Percentiles rank a stretch among this genome's conserved stretches.
phyloP scores from a whole-genome alignment of 2,329 filamentous ascomycete genomes.

The Trichophyton schoenleinii region DNA sequence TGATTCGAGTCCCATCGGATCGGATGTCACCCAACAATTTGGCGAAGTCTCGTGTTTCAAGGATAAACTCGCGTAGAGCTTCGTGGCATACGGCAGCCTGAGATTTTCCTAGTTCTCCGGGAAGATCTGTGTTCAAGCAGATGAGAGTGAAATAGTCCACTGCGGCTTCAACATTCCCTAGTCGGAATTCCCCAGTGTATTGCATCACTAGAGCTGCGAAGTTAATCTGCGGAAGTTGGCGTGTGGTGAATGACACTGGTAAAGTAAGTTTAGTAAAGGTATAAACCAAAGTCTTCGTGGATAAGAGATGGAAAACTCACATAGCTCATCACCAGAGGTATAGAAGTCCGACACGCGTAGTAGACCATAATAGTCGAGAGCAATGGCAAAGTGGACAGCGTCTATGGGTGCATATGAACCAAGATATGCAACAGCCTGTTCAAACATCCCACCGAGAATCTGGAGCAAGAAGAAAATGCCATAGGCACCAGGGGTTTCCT shows the following conservation, averaged over 20 bases:
- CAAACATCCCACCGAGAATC: slow-evolving; percentile 81
- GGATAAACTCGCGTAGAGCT: slow-evolving; percentile 78
- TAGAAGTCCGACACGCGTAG: slow-evolving; percentile 74
- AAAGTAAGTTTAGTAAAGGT: slow-evolving; percentile 11
- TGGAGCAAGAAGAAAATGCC: slow-evolving; percentile 92
- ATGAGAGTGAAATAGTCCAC: slow-evolving; percentile 89
- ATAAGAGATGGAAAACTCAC: slow-evolving; percentile 28
- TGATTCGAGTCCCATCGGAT: slow-evolving; percentile 70
- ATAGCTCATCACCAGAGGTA: slow-evolving; percentile 56
- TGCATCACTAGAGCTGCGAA: slow-evolving; percentile 88
- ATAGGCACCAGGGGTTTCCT: slow-evolving; percentile 65
- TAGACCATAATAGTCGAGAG: slow-evolving; percentile 76
- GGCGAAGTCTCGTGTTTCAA: slow-evolving; percentile 95
- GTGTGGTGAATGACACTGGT: slow-evolving; percentile 42
- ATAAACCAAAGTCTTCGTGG: not conserved
- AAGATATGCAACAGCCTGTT: slow-evolving; percentile 81
- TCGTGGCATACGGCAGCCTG: slow-evolving; percentile 81
- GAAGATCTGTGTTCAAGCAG: slow-evolving; percentile 77
- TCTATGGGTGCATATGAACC: slow-evolving; percentile 87
- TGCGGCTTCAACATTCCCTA: slow-evolving; percentile 74
- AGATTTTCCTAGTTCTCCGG: slow-evolving; percentile 58
- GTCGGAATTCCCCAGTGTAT: slow-evolving; percentile 92
- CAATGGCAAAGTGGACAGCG: slow-evolving; percentile 87
- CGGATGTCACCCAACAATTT: slow-evolving; percentile 84
- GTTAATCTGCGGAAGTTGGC: slow-evolving; percentile 63